Percentiles rank a stretch among this genome's conserved stretches.
Conservation (phyloP, 371 early-diverging fungal genomes). For the Actinomucor elegans region DNA sequence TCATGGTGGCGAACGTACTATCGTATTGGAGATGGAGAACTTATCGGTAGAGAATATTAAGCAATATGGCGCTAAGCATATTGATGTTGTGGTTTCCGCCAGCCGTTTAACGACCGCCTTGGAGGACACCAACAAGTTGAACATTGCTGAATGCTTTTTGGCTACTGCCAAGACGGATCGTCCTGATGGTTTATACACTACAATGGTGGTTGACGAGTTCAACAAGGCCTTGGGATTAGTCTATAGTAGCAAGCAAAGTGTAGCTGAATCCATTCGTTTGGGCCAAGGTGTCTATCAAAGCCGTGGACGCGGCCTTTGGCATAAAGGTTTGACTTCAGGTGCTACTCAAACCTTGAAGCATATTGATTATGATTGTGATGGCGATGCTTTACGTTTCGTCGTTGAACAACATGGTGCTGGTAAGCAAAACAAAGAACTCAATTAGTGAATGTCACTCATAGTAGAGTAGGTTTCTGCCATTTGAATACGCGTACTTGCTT, state of each 20-base stretch:
- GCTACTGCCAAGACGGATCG: slow-evolving; percentile 78
- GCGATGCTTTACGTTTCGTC: slow-evolving; percentile 84
- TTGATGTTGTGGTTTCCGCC: slow-evolving; percentile 42
- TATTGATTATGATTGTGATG: slow-evolving; percentile 88
- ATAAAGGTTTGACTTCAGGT: slow-evolving; percentile 94
- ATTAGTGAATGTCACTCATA: not conserved
- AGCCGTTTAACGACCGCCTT: slow-evolving; percentile 35
- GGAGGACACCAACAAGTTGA: slow-evolving; percentile 32
- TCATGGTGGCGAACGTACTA: slow-evolving; percentile 43
- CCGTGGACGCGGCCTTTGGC: slow-evolving; percentile 91
- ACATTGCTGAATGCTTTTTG: slow-evolving; percentile 70
- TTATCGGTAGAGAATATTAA: slow-evolving; percentile 37
- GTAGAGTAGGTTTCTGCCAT: slow-evolving; percentile 87
- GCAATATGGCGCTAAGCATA: slow-evolving; percentile 33
- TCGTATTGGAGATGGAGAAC: slow-evolving; percentile 35
- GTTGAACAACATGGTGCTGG: slow-evolving; percentile 89
- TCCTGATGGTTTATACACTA: slow-evolving; percentile 85
- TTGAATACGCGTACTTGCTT: slow-evolving; percentile 90
- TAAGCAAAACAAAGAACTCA: slow-evolving; percentile 39
- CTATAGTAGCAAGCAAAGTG: slow-evolving; percentile 84
- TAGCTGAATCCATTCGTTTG: slow-evolving; percentile 77
- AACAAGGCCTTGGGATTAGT: slow-evolving; percentile 89
- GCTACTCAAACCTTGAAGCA: slow-evolving; percentile 82
- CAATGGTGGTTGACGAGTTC: slow-evolving; percentile 90
- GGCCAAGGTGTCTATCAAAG: slow-evolving; percentile 92